Evolutionary conservation across 805 yeast species (phyloP).

Genomic region (Spathaspora sp.): DNA sequence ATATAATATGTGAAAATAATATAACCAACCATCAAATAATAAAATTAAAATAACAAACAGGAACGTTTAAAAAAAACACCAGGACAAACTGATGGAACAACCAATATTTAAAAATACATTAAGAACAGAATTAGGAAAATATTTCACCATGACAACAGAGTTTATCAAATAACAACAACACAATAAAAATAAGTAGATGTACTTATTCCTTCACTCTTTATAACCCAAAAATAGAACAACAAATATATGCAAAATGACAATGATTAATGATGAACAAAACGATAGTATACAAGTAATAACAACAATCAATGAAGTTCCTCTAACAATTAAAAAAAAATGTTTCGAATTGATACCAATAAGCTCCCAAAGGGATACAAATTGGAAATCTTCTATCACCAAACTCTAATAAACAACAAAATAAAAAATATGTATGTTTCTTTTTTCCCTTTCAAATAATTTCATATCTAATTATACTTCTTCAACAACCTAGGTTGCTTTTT

Average conservation of each 20-base stretch:
- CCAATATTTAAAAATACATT: conserved; percentile 2
- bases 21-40: conserved; percentile 1
- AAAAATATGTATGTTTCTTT: background rate
- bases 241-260: conserved; percentile 1
- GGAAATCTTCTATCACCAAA: conserved; percentile 1
- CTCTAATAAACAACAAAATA: conserved; percentile 1
- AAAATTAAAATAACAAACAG: background rate
- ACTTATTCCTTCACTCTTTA: background rate
- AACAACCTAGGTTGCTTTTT: no score
- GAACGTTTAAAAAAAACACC: background rate
- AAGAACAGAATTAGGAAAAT: background rate
- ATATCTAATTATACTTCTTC: no score
- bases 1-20: background rate
- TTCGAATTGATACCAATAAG: background rate
- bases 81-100: background rate
- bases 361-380: background rate
- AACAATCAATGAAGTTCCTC: background rate
- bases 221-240: background rate
- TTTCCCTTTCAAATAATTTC: background rate
- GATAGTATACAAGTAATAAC: background rate
- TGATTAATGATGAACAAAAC: conserved; percentile 1
- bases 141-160: conserved; percentile 1
- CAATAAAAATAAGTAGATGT: background rate
- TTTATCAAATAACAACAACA: conserved; percentile 1
- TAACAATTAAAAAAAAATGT: conserved; percentile 1